Base-by-base conservation (phyloP, 1,284 basidiomycete species). In the Puccinia novopanici region DNA sequence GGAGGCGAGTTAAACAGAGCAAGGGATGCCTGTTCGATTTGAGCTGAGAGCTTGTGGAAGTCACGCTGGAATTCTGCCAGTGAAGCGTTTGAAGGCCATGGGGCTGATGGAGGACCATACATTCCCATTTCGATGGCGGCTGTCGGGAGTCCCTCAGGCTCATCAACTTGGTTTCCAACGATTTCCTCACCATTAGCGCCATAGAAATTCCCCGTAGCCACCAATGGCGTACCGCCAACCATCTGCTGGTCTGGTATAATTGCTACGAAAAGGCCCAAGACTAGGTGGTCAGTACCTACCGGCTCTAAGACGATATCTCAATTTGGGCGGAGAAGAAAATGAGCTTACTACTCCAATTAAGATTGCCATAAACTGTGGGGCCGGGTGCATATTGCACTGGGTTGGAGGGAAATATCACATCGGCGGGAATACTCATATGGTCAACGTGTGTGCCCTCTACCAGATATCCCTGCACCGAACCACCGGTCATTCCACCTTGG, bases 1-100 rank as follows among this genome's bases (percentile, higher is more conserved):
- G 68, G 15, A 34, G 22, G 13, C 68, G 68, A 54, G 19, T 24
- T 27, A 15, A 48, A 54, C 45, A 71, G 68, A 50, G 45, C 68
- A 5, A 24, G 63, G 3, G 45, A 24, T 71, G 68, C 27, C 30
- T 71, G 68, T 17, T 52, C 48, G 1, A 71, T 27, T 3, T 52
- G 48, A 34, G 17, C 6, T 37, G 45, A 30, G 27, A 71, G 12
- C 24, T 13, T 37, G 52, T 54, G 48, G 5, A 34, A 4, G n/a
- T 71, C 68, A 30, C 68, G 27, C 24, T 22, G 9, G 8, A 71
- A 54, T 71, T 71, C 68, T 24, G 15, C 65, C 4, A 67, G 2
- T 52, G 24, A n/a, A 52, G 9, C 9, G 34, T 54, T 50, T 8
- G 24, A 17, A 22, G 48, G 42, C 48, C 3, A 70, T 15, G 45